phyloP scores from a whole-genome alignment of 2,329 filamentous ascomycete species.

The Nannizziopsis barbatae region DNA sequence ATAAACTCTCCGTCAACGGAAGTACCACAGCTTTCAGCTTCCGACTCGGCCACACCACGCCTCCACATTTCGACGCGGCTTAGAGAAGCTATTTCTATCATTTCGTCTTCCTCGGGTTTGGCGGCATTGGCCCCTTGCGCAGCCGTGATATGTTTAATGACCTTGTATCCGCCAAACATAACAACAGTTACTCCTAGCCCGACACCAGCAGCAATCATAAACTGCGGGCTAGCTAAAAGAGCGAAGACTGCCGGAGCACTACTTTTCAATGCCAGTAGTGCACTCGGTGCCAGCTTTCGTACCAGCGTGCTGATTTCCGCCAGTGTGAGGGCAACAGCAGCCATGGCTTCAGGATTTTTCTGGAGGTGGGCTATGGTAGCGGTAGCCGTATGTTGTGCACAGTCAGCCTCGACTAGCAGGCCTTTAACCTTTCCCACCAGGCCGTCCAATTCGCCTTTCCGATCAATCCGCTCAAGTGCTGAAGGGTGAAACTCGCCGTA shows the following conservation, averaged over 20 bases:
- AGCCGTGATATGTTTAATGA: slow-evolving; percentile 70
- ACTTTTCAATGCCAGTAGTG: slow-evolving; percentile 63
- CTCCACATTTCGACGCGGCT: slow-evolving; percentile 52
- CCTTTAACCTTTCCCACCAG: slow-evolving; percentile 65
- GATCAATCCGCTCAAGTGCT: slow-evolving; percentile 37
- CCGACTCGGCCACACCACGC: slow-evolving; percentile 50
- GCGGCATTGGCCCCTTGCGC: slow-evolving; percentile 17
- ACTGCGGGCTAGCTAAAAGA: slow-evolving; percentile 79
- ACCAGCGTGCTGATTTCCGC: slow-evolving; percentile 79
- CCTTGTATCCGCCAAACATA: slow-evolving; percentile 93
- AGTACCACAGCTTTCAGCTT: slow-evolving; percentile 44
- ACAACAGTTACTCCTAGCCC: slow-evolving; percentile 90
- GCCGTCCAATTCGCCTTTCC: slow-evolving; percentile 49
- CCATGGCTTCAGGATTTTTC: slow-evolving; percentile 78
- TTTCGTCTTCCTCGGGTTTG: slow-evolving; percentile 40
- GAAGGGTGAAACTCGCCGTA: slow-evolving; percentile 73
- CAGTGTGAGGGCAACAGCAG: slow-evolving; percentile 82
- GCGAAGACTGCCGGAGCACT: slow-evolving; percentile 78
- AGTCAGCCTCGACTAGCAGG: slow-evolving; percentile 77
- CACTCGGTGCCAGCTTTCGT: slow-evolving; percentile 71
- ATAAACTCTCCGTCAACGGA: slow-evolving; percentile 57
- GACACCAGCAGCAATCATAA: slow-evolving; percentile 81
- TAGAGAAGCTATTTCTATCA: slow-evolving; percentile 43
- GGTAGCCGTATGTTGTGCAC: slow-evolving; percentile 71
- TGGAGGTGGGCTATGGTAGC: slow-evolving; percentile 71